Percentiles rank a stretch among this genome's conserved stretches.
These are phyloP conservation scores for Hibiscus tridactylites DNA, from an alignment of 345 rosid genomes.

Conservation along the genomic window DNA sequence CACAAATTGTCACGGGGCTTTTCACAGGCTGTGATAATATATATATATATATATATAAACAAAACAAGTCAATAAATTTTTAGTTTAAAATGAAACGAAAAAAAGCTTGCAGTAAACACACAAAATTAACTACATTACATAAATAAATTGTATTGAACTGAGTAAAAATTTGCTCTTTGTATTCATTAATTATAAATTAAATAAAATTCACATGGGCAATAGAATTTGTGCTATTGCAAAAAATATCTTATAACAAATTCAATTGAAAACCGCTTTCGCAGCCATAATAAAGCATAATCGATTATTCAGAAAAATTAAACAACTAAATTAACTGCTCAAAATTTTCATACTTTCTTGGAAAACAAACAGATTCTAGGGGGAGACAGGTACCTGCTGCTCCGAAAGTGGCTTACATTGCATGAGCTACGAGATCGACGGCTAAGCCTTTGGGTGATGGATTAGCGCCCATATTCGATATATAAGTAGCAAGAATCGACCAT, in stretches of 20 bases:
- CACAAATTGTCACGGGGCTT: background rate
- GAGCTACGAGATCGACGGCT: constrained; percentile 57
- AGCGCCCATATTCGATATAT: constrained; percentile 47
- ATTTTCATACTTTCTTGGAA: background rate
- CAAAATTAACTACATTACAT: background rate
- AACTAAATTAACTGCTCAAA: background rate
- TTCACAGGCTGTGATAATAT: constrained; percentile 66
- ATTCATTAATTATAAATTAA: background rate
- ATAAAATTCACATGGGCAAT: background rate
- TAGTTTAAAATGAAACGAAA: background rate
- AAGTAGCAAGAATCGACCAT: constrained; percentile 13
- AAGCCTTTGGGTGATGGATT: constrained; percentile 50
- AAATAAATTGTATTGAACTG: background rate
- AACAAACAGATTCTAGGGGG: background rate
- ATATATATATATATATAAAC: background rate
- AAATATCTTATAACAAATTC: background rate
- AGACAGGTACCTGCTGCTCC: constrained; percentile 50
- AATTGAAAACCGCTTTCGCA: background rate
- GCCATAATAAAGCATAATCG: background rate
- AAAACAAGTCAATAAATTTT: constrained; percentile 5
- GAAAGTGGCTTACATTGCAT: constrained; percentile 90
- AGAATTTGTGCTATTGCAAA: background rate
- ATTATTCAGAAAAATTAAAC: background rate
- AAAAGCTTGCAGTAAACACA: background rate
- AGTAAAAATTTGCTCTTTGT: background rate